Base-by-base conservation (phyloP, 805 yeast genomes). In the Monosporozyma solicola region DNA sequence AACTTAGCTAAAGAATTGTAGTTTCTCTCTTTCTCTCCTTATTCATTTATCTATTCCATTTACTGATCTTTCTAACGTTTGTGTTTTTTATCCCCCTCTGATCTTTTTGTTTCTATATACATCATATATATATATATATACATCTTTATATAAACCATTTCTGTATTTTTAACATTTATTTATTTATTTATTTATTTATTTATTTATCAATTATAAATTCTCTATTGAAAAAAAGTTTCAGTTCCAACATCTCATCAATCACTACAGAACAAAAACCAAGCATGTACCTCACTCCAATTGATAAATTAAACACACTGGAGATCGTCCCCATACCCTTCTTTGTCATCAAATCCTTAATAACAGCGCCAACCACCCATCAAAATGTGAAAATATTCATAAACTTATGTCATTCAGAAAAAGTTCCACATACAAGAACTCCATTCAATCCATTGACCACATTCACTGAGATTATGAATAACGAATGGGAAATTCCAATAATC, bases 401-500 rank as follows among this genome's bases (percentile, higher is more conserved):
- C 65, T 72, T 90, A 0, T 87, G 96, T 63, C 79, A 83, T 24
- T 83, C 84, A 60, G 62, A 69, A 1, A 73, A 77, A 29, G 83
- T 89, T 0, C 95, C 95, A 3, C 61, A 72, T 27, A 95, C 96
- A 0, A 77, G 59, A 8, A 61, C 64, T 2, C 66, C 67, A 2
- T 85, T 84, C 61, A 75, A 77, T 39, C 82, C 89, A 3, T 75
- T 72, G 41, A 66, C 72, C 2, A 80, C 87, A 2, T 82, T 82
- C 59, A 82, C 84, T 0, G 66, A 80, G 50, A 83, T 85, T 24
- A 79, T 83, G 68, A 80, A 80, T 39, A 83, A 83, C 61, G 75
- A 84, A 61, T 90, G 96, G 96, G 90, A 85, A 54, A 84, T 89
- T 1, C 97, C 97, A 1, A 80, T 91, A 2, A 77, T 86, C 1